phyloP scores from a whole-genome alignment of 2,329 filamentous ascomycete species.

The Dactylonectria estremocensis region DNA sequence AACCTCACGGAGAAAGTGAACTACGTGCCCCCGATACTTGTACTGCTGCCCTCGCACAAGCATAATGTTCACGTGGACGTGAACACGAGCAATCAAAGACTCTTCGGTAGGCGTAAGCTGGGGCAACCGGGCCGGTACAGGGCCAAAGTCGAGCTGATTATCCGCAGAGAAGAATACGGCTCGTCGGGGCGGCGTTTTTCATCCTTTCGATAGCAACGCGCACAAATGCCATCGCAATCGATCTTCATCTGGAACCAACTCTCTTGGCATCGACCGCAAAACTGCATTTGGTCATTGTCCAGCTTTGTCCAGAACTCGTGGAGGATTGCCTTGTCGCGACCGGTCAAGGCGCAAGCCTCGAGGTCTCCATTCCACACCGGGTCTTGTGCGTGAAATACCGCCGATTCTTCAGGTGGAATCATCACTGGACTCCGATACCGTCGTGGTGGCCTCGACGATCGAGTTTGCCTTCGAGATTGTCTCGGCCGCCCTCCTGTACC shows the following conservation, averaged over 20 bases:
- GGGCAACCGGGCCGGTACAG: not conserved
- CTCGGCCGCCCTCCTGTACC: not conserved
- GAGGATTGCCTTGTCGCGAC: not conserved
- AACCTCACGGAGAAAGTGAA: too few relatives aligned
- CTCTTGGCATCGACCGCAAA: not conserved
- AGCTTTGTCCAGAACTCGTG: not conserved
- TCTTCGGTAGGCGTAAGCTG: not conserved
- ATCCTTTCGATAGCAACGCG: not conserved
- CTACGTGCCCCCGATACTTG: too few relatives aligned
- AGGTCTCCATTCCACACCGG: too few relatives aligned
- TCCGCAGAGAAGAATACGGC: not conserved
- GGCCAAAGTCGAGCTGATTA: not conserved
- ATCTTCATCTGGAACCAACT: not conserved
- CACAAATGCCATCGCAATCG: not conserved
- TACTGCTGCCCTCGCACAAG: too few relatives aligned
- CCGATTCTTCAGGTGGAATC: too few relatives aligned
- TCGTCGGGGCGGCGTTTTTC: not conserved
- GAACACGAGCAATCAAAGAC: not conserved
- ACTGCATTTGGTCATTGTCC: not conserved
- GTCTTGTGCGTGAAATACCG: too few relatives aligned
- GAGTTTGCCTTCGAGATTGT: not conserved
- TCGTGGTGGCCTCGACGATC: not conserved
- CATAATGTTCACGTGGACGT: too few relatives aligned
- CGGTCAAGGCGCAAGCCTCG: too few relatives aligned
- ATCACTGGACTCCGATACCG: too few relatives aligned